Evolutionary conservation across 1,139 yeast species (phyloP).

Genomic region (Eremothecium coryli): DNA sequence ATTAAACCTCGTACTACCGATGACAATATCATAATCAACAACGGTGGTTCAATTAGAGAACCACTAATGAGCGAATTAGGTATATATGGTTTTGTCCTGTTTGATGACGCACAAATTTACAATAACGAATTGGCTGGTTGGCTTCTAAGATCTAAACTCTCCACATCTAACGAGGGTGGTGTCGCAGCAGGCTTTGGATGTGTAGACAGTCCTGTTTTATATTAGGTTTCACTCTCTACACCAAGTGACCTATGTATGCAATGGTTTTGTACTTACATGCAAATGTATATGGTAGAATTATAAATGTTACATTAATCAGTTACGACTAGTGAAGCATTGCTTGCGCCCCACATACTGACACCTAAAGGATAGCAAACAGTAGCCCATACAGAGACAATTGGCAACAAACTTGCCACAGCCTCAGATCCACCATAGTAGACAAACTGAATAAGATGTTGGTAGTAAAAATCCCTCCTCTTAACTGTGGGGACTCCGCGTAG

Average conservation of each 20-base stretch:
- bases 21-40: conserved; percentile 61
- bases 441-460: conserved; percentile 2
- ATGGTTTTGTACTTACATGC: no score
- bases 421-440: conserved; percentile 1
- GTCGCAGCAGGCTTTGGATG: conserved; percentile 99
- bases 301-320: no score
- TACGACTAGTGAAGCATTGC: conserved; percentile 1
- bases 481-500: background rate
- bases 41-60: conserved; percentile 52
- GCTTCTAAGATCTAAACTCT: conserved; percentile 79
- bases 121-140: conserved; percentile 70
- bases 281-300: no score
- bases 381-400: conserved; percentile 3
- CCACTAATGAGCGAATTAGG: conserved; percentile 84
- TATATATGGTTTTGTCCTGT: conserved; percentile 72
- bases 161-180: conserved; percentile 89
- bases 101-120: conserved; percentile 52
- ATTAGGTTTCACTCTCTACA: no score
- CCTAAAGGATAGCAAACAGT: conserved; percentile 3
- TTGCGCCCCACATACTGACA: background rate
- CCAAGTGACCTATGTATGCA: no score
- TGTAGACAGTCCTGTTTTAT: conserved; percentile 58
- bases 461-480: conserved; percentile 3
- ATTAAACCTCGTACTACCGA: conserved; percentile 60
- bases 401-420: conserved; percentile 1